Conservation (phyloP, 2,329 filamentous ascomycete genomes). For the Dactylonectria estremocensis region DNA sequence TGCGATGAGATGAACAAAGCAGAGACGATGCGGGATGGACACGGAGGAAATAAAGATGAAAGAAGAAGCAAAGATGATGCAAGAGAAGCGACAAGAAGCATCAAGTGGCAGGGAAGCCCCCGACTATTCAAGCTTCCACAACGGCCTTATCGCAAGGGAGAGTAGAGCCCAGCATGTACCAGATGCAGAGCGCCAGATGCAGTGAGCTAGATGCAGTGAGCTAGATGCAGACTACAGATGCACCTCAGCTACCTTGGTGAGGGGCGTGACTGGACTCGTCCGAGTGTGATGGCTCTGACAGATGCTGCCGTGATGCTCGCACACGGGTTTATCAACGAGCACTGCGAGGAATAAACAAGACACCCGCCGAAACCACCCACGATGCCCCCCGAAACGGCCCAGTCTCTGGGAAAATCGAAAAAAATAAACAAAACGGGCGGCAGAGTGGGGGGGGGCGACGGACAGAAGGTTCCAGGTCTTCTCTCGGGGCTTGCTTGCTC, state of each 20-base stretch:
- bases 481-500: too few relatives aligned
- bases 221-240: neutral
- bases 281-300: neutral
- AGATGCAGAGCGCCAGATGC: neutral
- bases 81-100: neutral
- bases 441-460: too few relatives aligned
- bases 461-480: too few relatives aligned
- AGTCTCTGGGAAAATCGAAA: too few relatives aligned
- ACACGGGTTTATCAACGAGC: neutral
- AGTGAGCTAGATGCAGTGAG: neutral
- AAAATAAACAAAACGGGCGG: too few relatives aligned
- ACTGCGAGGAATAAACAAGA: conserved; percentile 1
- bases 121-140: neutral
- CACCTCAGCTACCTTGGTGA: neutral
- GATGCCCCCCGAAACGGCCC: too few relatives aligned
- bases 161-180: neutral
- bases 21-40: neutral
- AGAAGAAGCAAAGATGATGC: neutral
- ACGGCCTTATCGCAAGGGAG: neutral
- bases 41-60: neutral
- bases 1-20: neutral
- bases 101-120: neutral
- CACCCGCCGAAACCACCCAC: conserved; percentile 5
- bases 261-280: neutral
- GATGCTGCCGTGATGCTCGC: neutral